Conservation (phyloP, 805 yeast species). For the Metschnikowia lachancei region DNA sequence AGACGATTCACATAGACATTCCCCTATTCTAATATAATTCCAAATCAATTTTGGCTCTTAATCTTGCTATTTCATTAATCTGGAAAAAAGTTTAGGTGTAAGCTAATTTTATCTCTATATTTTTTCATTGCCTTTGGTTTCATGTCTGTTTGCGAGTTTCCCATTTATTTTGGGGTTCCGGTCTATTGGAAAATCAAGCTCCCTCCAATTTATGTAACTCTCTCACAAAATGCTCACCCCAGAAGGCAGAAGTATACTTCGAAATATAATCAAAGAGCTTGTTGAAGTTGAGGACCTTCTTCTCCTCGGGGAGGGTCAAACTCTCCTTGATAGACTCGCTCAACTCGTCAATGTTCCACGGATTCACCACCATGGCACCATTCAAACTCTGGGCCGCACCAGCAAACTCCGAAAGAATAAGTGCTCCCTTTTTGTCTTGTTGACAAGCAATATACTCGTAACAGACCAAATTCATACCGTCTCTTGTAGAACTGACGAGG, state of each 20-base stretch:
- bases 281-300: constrained; percentile 72
- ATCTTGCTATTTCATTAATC: not conserved
- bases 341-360: constrained; percentile 97
- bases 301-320: constrained; percentile 79
- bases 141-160: not conserved
- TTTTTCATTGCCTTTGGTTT: not conserved
- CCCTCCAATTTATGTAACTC: constrained; percentile 56
- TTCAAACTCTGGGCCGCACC: constrained; percentile 99
- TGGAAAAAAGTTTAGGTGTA: not conserved
- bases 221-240: constrained; percentile 96
- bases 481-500: constrained; percentile 89
- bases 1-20: not conserved
- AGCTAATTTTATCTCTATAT: not conserved
- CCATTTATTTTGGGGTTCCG: not conserved
- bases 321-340: constrained; percentile 84
- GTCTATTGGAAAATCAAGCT: not conserved
- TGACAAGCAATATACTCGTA: constrained; percentile 98
- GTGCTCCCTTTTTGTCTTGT: constrained; percentile 75
- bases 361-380: constrained; percentile 91
- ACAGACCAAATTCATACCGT: constrained; percentile 96
- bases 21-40: too few species aligned
- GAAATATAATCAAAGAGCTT: constrained; percentile 83
- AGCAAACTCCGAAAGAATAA: constrained; percentile 90
- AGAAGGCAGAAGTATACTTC: constrained; percentile 90
- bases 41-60: not conserved